A percentile compares a stretch with the other conserved stretches of the same genome.
Conservation (phyloP, 768 basidiomycete genomes). For the Leccinum ochraceum region DNA sequence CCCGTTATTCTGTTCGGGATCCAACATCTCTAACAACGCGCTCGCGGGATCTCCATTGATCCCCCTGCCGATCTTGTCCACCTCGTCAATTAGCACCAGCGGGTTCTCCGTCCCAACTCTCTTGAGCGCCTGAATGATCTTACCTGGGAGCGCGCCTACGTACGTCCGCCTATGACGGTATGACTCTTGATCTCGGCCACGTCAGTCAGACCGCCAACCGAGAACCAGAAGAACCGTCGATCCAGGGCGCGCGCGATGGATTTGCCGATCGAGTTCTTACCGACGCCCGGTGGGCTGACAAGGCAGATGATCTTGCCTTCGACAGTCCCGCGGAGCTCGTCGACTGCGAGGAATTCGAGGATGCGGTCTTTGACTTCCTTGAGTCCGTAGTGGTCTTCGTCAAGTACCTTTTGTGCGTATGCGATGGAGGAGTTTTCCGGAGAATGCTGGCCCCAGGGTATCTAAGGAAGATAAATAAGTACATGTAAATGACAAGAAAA, state of each 20-base stretch:
- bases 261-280: constrained; percentile 96
- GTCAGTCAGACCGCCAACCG: constrained; percentile 94
- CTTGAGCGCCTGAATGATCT: constrained; percentile 93
- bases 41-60: constrained; percentile 92
- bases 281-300: constrained; percentile 96
- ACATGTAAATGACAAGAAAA: background rate
- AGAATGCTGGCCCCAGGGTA: constrained; percentile 97
- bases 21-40: constrained; percentile 89
- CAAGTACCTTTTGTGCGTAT: constrained; percentile 78
- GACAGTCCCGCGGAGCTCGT: constrained; percentile 91
- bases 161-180: constrained; percentile 89
- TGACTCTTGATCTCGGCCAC: constrained; percentile 94
- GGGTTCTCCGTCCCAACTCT: constrained; percentile 94
- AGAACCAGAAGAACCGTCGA: constrained; percentile 94
- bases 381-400: constrained; percentile 93
- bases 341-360: constrained; percentile 93
- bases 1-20: constrained; percentile 92
- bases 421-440: constrained; percentile 88
- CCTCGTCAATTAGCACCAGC: constrained; percentile 91
- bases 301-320: constrained; percentile 98
- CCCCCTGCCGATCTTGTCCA: constrained; percentile 93
- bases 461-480: constrained; percentile 42
- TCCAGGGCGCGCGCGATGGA: constrained; percentile 90
- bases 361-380: constrained; percentile 93
- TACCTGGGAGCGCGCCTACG: constrained; percentile 90